A percentile compares a stretch with the other conserved stretches of the same genome.
These are phyloP conservation scores for Suillus placidus DNA, from an alignment of 768 basidiomycete genomes.

Conservation along the genomic window DNA sequence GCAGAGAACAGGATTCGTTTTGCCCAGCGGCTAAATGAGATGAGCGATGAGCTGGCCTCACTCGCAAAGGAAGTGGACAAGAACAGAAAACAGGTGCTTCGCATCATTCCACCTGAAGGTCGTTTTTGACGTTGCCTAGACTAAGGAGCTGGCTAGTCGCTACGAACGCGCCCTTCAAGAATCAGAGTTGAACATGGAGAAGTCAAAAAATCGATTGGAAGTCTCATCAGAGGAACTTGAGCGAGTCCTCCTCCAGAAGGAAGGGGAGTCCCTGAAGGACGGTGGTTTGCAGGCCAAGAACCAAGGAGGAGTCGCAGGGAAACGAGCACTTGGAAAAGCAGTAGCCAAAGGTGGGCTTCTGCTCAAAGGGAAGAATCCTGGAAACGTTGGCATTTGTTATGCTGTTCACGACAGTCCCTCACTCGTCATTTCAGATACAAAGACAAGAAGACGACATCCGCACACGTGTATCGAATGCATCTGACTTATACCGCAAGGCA, in stretches of 20 bases:
- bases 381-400: conserved; percentile 56
- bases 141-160: conserved; percentile 86
- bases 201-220: conserved; percentile 85
- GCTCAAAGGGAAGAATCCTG: conserved; percentile 91
- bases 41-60: conserved; percentile 90
- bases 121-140: conserved; percentile 46
- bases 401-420: conserved; percentile 13
- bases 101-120: conserved; percentile 1
- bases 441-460: conserved; percentile 95
- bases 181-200: conserved; percentile 83
- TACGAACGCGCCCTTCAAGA: conserved; percentile 91
- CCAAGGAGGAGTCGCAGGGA: conserved; percentile 62
- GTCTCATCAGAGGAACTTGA: conserved; percentile 92
- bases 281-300: conserved; percentile 67
- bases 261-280: conserved; percentile 90
- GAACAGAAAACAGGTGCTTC: conserved; percentile 79
- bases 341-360: conserved; percentile 89
- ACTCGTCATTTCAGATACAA: conserved; percentile 58
- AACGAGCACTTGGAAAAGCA: conserved; percentile 86
- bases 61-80: conserved; percentile 93
- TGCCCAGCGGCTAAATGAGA: conserved; percentile 86
- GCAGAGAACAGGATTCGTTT: conserved; percentile 89
- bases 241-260: conserved; percentile 88
- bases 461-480: conserved; percentile 78
- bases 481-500: conserved; percentile 89